Base-by-base conservation (phyloP, 768 basidiomycete species). In the Tephrocybe rancida region DNA sequence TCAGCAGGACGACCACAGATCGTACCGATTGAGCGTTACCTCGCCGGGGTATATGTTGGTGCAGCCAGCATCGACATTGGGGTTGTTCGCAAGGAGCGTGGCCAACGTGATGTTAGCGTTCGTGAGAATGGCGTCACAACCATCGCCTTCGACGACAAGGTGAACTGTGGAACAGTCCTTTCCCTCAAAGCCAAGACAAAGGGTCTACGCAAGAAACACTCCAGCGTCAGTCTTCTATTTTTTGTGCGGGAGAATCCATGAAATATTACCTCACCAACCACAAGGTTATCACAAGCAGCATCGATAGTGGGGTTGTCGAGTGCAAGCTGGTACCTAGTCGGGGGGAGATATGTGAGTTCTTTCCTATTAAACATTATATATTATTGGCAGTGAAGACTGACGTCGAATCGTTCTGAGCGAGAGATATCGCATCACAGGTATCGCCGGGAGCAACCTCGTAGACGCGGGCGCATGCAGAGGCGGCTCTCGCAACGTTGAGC, bases 241-340 rank as follows among this genome's bases (percentile, higher is more conserved):
- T 32, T n/a, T 24, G 16, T 43, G 7, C 2, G 19, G 30, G 25
- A 21, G 24, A 10, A 25, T 26, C 25, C 13, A 4, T 9, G 34
- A 25, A 10, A 27, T 26, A 67, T 49, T 47, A 79, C 82, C 71
- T 83, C 73, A 50, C 77, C 83, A 9, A 71, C 56, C n/a, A 64
- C 63, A 39, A 90, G 75, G 70, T 90, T 84, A 44, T 72, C 68
- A 66, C 89, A 90, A 19, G 59, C 64, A 0, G 78, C 51, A 63
- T 85, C 73, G 61, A 87, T 80, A 54, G 64, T 55, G 25, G 68
- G 77, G 5, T 61, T 57, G 66, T 83, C 84, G 55, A 81, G 79
- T 34, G 72, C 77, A 54, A 89, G 79, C 66, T 89, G 87, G 70
- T 75, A 84, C 0, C 82, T 84, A n/a, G n/a, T n/a, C n/a, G 52